Percentiles rank a stretch among this genome's conserved stretches.
Conservation (phyloP, 345 rosid genomes). For the Conringia planisiliqua region DNA sequence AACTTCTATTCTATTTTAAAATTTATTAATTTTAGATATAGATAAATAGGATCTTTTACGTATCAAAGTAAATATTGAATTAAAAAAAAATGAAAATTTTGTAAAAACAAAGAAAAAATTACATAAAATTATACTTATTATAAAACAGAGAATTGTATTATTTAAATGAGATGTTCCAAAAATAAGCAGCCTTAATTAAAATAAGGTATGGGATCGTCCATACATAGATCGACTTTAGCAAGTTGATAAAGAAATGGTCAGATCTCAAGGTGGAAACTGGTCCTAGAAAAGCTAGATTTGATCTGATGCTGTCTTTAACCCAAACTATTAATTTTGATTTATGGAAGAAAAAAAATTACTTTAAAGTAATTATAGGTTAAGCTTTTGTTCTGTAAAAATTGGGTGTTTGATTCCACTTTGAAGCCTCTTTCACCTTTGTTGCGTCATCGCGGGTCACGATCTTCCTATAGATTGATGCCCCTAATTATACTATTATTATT, state of each 20-base stretch:
- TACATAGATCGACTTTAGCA: slow-evolving; percentile 25
- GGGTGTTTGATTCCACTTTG: slow-evolving; percentile 29
- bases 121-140: background rate
- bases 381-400: slow-evolving; percentile 36
- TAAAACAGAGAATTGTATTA: background rate
- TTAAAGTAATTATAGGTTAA: slow-evolving; percentile 13
- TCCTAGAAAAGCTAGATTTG: slow-evolving; percentile 28
- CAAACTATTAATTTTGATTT: slow-evolving; percentile 12
- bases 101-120: no score
- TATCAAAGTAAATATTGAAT: background rate
- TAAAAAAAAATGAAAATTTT: background rate
- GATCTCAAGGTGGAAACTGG: slow-evolving; percentile 35
- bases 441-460: slow-evolving; percentile 27
- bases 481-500: background rate
- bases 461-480: slow-evolving; percentile 30
- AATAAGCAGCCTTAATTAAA: slow-evolving; percentile 12
- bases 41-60: background rate
- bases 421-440: slow-evolving; percentile 26
- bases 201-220: slow-evolving; percentile 10
- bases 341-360: background rate
- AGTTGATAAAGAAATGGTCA: slow-evolving; percentile 34
- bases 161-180: background rate
- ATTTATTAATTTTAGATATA: background rate
- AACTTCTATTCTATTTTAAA: background rate
- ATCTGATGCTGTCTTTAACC: slow-evolving; percentile 33